phyloP scores from a whole-genome alignment of 257 asterid genomes.

The Vinca minor region DNA sequence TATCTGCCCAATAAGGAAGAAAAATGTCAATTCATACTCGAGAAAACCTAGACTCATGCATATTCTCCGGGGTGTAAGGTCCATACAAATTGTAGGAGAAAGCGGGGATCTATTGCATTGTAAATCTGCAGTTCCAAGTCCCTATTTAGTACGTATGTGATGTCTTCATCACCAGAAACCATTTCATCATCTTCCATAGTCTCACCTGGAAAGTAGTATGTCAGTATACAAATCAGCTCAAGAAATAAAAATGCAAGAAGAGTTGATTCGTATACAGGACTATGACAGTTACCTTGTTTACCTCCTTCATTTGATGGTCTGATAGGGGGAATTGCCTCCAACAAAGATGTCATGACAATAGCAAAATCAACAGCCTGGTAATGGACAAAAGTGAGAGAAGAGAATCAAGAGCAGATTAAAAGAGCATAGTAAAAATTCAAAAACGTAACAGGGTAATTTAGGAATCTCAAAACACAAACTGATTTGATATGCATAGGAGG shows the following conservation, averaged over 20 bases:
- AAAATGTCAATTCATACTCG: slow-evolving; percentile 7
- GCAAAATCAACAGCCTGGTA: slow-evolving; percentile 84
- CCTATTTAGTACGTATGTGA: slow-evolving; percentile 38
- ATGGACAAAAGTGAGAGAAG: slow-evolving; percentile 1
- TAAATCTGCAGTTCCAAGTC: slow-evolving; percentile 72
- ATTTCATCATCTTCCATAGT: slow-evolving; percentile 65
- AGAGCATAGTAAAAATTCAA: neutral
- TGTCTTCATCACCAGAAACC: slow-evolving; percentile 47
- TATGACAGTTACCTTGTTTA: slow-evolving; percentile 29
- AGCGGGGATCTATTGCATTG: slow-evolving; percentile 57
- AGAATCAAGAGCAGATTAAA: slow-evolving; percentile 14
- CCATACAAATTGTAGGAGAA: slow-evolving; percentile 78
- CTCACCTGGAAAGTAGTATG: slow-evolving; percentile 28
- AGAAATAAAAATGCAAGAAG: slow-evolving; percentile 2
- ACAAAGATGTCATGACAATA: slow-evolving; percentile 55
- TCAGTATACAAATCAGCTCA: neutral
- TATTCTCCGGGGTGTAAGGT: neutral
- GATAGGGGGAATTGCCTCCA: slow-evolving; percentile 75
- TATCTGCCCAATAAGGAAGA: slow-evolving; percentile 43
- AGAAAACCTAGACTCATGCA: slow-evolving; percentile 9
- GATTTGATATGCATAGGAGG: neutral
- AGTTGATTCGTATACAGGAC: neutral
- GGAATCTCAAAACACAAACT: neutral
- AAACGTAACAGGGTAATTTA: slow-evolving; percentile 2
- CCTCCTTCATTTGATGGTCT: slow-evolving; percentile 45